Evolutionary conservation across 495 filamentous ascomycete species (phyloP).

Genomic region (Penicillium coffeae): DNA sequence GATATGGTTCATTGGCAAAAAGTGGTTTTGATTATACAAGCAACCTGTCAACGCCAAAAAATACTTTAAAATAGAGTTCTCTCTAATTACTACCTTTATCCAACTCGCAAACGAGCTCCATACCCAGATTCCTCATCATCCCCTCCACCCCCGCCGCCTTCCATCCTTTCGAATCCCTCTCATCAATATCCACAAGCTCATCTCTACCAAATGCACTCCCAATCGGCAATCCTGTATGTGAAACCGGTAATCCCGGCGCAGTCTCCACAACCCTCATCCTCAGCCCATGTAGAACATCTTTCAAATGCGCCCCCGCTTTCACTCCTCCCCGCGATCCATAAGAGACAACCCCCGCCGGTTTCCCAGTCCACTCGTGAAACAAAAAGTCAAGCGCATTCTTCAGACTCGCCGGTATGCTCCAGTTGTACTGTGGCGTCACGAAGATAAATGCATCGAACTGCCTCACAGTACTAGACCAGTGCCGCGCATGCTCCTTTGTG

Average conservation of each 20-base stretch:
- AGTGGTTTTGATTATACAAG: too few species aligned
- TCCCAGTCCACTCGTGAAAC: conserved; percentile 55
- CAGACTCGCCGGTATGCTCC: conserved; percentile 49
- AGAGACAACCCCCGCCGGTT: conserved; percentile 52
- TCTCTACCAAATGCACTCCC: conserved; percentile 15
- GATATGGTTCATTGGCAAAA: too few species aligned
- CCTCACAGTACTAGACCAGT: conserved; percentile 48
- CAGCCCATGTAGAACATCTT: conserved; percentile 16
- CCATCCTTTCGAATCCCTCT: conserved; percentile 23
- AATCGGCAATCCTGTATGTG: conserved; percentile 22
- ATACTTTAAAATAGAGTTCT: too few species aligned
- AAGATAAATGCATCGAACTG: conserved; percentile 53
- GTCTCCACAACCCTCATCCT: conserved; percentile 24
- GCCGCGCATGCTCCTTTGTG: conserved; percentile 41
- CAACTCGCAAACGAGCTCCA: conserved; percentile 28
- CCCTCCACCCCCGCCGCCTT: conserved; percentile 20
- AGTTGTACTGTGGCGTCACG: conserved; percentile 54
- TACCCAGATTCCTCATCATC: conserved; percentile 29
- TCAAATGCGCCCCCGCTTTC: conserved; percentile 29
- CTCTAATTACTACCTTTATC: conserved; percentile 22
- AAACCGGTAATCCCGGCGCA: conserved; percentile 16
- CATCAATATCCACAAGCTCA: conserved; percentile 19
- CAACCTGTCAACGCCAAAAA: too few species aligned
- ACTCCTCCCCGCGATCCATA: conserved; percentile 52
- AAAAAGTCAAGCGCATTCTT: conserved; percentile 66